Evolutionary conservation across 257 asterid genomes (phyloP), one percentile per base, ranked within the genome.

Genomic region (Scutellaria baicalensis): DNA sequence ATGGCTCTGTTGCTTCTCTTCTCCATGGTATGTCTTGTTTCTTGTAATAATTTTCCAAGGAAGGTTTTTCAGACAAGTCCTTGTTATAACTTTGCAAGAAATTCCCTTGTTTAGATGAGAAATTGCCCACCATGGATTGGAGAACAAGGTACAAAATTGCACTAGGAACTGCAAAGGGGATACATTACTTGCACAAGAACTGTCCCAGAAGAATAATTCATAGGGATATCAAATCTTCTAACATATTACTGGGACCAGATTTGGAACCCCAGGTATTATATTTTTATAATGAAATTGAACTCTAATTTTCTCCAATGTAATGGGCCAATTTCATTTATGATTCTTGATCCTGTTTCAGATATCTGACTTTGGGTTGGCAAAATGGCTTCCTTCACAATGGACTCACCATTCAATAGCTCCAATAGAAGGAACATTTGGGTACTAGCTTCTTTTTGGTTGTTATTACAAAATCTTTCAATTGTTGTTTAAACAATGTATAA

Each of bases 331-430:
- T 27, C 33, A 42, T 23, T 42, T 7, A 73, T 65, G 42, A 52
- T 16, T n/a, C 31, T 21, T 35, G 49, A 23, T 16, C 5, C 33
- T 38, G 65, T 47, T 66, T 57, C 78, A 93, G 99, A 91, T 93
- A 75, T 93, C 97, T 21, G 97, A 93, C 71, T 93, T 93, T 71
- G 99, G 99, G 27, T 77, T 93, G 23, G 97, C 99, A 43, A 93
- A 93, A 84, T 93, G 99, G 99, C 99, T 93, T 69, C 99, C 99
- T 40, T 89, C 99, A 20, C 94, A 93, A 62, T 93, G 95, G 99
- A 91, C 86, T 21, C 99, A 93, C 68, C 97, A 91, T 72, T 91
- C 97, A 6, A 87, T 93, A 60, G 95, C 78, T 76, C 99, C 97
- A 59, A 93, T 93, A 47, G 99, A 93, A 83, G 99, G 99, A 35